phyloP scores from a whole-genome alignment of 2,329 filamentous ascomycete genomes.

The Xylaria sp. region DNA sequence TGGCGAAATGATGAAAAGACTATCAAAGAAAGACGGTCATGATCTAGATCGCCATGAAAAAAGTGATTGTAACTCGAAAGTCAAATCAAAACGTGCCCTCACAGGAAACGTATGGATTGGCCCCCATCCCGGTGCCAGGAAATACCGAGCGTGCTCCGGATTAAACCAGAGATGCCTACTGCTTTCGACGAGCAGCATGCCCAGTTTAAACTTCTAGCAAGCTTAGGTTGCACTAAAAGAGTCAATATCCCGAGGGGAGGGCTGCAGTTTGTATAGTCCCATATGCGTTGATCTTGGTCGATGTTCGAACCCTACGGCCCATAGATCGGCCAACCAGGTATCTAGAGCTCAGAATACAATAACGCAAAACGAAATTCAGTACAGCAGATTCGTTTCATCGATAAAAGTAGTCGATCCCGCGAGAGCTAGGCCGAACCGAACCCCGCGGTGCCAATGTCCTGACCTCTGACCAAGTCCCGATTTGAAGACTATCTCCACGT shows the following conservation, averaged over 20 bases:
- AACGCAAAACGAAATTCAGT: neutral
- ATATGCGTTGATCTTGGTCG: too few species aligned
- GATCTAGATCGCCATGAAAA: neutral
- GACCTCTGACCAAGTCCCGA: neutral
- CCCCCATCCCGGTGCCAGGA: too few species aligned
- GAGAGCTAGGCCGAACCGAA: neutral
- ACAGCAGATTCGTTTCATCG: neutral
- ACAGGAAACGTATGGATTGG: too few species aligned
- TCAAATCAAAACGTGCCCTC: neutral
- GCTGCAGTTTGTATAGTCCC: too few species aligned
- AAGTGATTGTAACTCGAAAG: neutral
- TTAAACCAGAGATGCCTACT: too few species aligned
- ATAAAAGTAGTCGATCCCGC: neutral
- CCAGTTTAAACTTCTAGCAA: too few species aligned
- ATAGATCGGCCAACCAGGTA: neutral
- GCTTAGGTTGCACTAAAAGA: too few species aligned
- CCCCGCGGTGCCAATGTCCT: too few species aligned
- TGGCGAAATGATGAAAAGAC: neutral
- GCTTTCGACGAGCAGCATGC: too few species aligned
- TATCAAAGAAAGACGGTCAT: neutral
- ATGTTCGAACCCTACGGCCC: neutral
- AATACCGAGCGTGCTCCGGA: too few species aligned
- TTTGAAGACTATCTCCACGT: neutral
- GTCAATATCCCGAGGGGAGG: too few species aligned
- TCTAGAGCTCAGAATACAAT: constrained; percentile 4